Percentiles rank a stretch among this genome's conserved stretches.
phyloP scores from a whole-genome alignment of 257 asterid genomes.

The Craterostigma plantagineum region DNA sequence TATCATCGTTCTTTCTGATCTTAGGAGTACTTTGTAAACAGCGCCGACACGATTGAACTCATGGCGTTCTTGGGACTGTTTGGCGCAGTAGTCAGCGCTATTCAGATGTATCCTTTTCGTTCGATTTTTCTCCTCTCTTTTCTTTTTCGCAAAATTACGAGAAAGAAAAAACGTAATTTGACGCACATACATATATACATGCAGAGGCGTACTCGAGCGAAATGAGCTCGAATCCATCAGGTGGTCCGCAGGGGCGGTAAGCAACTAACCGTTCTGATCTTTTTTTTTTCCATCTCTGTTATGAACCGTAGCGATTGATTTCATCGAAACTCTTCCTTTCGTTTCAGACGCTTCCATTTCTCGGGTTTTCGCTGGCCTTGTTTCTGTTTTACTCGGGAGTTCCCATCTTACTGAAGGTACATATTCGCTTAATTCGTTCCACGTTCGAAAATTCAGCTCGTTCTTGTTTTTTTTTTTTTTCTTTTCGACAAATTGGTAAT shows the following conservation, averaged over 20 bases:
- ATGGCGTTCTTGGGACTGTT: slow-evolving; percentile 85
- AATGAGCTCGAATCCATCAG: slow-evolving; percentile 57
- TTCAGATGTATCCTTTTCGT: slow-evolving; percentile 97
- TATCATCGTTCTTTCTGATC: slow-evolving; percentile 1
- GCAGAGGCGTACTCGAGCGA: slow-evolving; percentile 74
- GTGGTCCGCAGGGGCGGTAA: slow-evolving; percentile 73
- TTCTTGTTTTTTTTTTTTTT: too few species aligned
- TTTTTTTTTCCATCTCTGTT: too few species aligned
- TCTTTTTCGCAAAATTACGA: slow-evolving; percentile 1
- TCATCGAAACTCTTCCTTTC: too few species aligned
- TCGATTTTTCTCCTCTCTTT: slow-evolving; percentile 12
- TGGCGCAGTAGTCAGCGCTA: slow-evolving; percentile 78
- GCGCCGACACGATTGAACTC: slow-evolving; percentile 80
- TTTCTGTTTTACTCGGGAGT: slow-evolving; percentile 76
- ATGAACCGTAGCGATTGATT: too few species aligned
- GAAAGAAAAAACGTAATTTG: background rate
- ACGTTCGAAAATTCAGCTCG: too few species aligned
- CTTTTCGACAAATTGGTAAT: too few species aligned
- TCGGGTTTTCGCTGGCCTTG: slow-evolving; percentile 80
- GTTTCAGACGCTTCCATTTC: slow-evolving; percentile 56
- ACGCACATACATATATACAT: too few species aligned
- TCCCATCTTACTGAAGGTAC: slow-evolving; percentile 68
- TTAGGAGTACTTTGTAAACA: slow-evolving; percentile 71
- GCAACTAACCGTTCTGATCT: slow-evolving; percentile 1
- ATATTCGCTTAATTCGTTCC: background rate